These are phyloP conservation scores for Iris macrosiphon DNA, from an alignment of 106 monocot genomes.

Conservation along the genomic window DNA sequence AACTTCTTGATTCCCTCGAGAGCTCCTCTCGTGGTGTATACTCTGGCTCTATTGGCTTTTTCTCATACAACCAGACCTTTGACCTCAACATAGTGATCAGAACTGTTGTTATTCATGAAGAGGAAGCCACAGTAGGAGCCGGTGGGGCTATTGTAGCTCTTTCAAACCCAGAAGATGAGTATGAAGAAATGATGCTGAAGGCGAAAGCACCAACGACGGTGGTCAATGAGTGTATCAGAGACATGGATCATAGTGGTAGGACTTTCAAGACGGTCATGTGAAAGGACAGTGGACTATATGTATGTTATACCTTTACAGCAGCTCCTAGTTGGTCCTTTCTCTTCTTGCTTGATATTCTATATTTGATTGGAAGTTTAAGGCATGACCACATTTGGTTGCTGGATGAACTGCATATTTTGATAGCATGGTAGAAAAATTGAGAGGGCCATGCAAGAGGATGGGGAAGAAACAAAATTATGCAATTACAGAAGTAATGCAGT, in stretches of 20 bases:
- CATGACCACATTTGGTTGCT: no score
- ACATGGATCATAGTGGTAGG: constrained; percentile 8
- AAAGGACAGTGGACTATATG: neutral
- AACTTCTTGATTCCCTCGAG: constrained; percentile 84
- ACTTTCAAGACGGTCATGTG: constrained; percentile 6
- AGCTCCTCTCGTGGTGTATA: constrained; percentile 73
- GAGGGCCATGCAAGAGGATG: no score
- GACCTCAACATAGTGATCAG: constrained; percentile 93
- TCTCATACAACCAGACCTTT: constrained; percentile 87
- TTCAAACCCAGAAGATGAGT: constrained; percentile 73
- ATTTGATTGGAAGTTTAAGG: no score
- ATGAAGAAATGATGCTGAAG: constrained; percentile 90
- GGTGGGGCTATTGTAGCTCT: constrained; percentile 89
- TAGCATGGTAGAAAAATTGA: no score
- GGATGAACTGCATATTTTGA: no score
- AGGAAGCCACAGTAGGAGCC: constrained; percentile 77
- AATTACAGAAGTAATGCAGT: no score
- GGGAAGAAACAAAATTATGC: no score
- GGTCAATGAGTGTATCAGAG: constrained; percentile 27
- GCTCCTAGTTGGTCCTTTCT: no score
- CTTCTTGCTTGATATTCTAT: no score
- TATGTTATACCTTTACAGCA: no score
- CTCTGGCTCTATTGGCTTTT: constrained; percentile 90
- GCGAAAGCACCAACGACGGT: constrained; percentile 62
- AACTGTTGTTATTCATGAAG: constrained; percentile 64